Evolutionary conservation across 2,329 filamentous ascomycete genomes (phyloP), one percentile per base, ranked within the genome.

Genomic region (Diaporthe sp.): DNA sequence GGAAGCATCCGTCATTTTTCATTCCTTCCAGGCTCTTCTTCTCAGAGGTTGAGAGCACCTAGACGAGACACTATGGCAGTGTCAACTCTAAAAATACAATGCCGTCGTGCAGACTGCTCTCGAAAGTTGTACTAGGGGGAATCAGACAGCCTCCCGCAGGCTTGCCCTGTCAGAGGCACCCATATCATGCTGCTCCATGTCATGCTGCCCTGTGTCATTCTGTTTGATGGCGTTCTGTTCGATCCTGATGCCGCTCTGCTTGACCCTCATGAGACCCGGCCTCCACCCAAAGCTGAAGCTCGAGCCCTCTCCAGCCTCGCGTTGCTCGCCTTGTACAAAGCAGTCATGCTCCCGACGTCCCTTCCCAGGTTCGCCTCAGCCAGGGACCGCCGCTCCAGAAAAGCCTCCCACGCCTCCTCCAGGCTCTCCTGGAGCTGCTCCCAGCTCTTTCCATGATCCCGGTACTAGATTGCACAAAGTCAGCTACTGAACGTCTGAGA

Each of bases 291-390:
- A 27, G 35, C 27, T 12, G 9, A 17, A 19, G 58, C 58, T 17
- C 58, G 58, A 3, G 10, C 59, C 8, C 8, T 47, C 59, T 30
- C 59, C 59, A 63, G 59, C 59, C 39, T 61, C 58, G 13, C 58
- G 58, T 61, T 61, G 58, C 58, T 61, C 37, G 35, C 58, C 37
- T 61, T 42, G 15, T 61, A 61, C n/a, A 61, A 19, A 8, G 35
- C 58, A 9, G 58, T 42, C 25, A 44, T 63, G 25, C 9, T 19
- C 2, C 4, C 15, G 59, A 63, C 39, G 17, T 22, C 59, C 39
- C 22, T 47, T 2, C 59, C 59, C 39, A 44, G 4, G 59, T 30
- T 47, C 25, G 17, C 27, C 61, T 35, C 19, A 25, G 42, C 39
- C 3, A 50, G 44, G 5, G 22, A 32, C 27, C 44, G 30, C 19